A percentile compares a stretch with the other conserved stretches of the same genome.
Evolutionary conservation across 805 yeast species (phyloP).

Genomic region (Wickerhamiella azyma): DNA sequence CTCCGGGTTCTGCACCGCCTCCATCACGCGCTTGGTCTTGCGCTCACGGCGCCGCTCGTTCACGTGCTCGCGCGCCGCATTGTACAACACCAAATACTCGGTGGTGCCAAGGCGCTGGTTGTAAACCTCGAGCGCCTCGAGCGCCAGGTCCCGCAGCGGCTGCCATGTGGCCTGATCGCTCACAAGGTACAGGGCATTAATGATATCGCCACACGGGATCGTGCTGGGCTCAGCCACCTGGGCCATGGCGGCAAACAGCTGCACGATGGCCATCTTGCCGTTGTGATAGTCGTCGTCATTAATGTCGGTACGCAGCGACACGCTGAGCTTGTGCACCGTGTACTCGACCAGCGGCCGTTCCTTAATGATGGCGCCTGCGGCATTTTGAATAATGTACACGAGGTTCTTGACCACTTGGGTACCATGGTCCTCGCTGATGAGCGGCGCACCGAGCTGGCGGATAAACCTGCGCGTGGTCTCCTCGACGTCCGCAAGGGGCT

Average conservation of each 20-base stretch:
- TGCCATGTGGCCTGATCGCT: constrained; percentile 29
- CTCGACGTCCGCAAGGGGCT: constrained; percentile 31
- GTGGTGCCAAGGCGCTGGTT: constrained; percentile 60
- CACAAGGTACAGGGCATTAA: constrained; percentile 41
- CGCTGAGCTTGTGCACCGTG: constrained; percentile 48
- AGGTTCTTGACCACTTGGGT: constrained; percentile 53
- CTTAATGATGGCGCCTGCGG: constrained; percentile 11
- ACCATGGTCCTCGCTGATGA: constrained; percentile 48
- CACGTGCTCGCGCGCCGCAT: constrained; percentile 50
- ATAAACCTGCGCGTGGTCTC: constrained; percentile 48
- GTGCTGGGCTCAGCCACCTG: constrained; percentile 36
- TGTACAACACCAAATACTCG: constrained; percentile 46
- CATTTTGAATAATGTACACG: constrained; percentile 35
- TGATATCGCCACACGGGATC: constrained; percentile 36
- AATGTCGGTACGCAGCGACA: constrained; percentile 45
- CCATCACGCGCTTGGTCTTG: constrained; percentile 56
- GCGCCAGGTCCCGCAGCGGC: constrained; percentile 39
- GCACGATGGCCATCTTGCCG: constrained; percentile 57
- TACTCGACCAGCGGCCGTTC: constrained; percentile 32
- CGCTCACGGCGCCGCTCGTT: constrained; percentile 58
- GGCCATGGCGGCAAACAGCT: constrained; percentile 50
- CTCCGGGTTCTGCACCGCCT: constrained; percentile 70
- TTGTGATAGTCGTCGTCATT: constrained; percentile 32
- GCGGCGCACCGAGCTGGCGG: constrained; percentile 74
- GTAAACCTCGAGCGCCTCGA: constrained; percentile 55